Evolutionary conservation across 2,329 filamentous ascomycete species (phyloP), one percentile per base, ranked within the genome.

Genomic region (Ascochyta clinopodiicola): DNA sequence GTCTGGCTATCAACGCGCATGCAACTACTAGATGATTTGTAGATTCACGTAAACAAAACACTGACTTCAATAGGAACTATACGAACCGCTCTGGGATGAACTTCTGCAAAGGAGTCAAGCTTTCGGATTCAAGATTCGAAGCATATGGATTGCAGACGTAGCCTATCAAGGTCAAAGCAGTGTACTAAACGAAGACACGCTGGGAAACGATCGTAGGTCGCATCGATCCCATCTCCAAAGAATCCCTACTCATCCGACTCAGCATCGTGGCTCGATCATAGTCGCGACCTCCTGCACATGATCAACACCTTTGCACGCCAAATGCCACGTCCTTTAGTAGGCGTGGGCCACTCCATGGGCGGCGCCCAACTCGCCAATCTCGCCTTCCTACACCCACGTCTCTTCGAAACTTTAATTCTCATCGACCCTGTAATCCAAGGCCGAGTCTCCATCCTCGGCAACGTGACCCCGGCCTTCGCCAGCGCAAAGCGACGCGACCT

Each of bases 71-170:
- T 51, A 92, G 89, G 94, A 98, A 80, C 77, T 97, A 2, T 97
- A 97, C 71, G 93, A 97, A 68, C 90, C 94, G 0, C 79, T 97
- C 0, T 97, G 92, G 90, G 91, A 94, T 56, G 91, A 96, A 46
- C 79, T 97, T 1, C 80, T 90, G 63, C 76, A 81, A 17, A 78
- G 81, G 17, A 79, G 87, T 6, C 82, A 83, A 61, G 71, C 76
- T 13, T 79, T 82, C 51, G 87, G 86, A 17, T 85, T 96, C 65
- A 81, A 83, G 2, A 91, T 98, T 66, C 85, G 91, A 53, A 82
- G 85, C 59, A 93, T 98, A 64, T 96, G 91, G 90, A 95, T 96
- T 66, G 88, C 91, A 59, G 94, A 98, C 77, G 86, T 90, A n/a
- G 87, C 91, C 27, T 88, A 92, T 71, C 91, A 97, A 78, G 93